phyloP scores from a whole-genome alignment of 2,329 filamentous ascomycete genomes.

The Colletotrichum cuscutae region DNA sequence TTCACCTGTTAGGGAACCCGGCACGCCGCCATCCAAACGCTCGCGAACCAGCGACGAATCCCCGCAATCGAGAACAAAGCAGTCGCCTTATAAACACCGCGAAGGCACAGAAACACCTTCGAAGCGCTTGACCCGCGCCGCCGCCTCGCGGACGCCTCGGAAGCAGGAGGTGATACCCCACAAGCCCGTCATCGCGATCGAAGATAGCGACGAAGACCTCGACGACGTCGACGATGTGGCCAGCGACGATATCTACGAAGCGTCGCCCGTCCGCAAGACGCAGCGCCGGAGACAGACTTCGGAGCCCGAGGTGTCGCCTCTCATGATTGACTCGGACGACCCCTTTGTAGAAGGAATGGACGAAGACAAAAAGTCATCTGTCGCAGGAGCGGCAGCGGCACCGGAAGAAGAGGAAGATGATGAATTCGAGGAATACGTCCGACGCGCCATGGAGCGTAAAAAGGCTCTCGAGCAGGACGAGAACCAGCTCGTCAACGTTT shows the following conservation, averaged over 20 bases:
- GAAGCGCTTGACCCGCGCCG: conserved; percentile 20
- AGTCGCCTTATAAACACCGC: conserved; percentile 8
- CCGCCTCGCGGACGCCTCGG: conserved; percentile 29
- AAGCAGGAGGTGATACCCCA: conserved; percentile 21
- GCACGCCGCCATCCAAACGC: conserved; percentile 52
- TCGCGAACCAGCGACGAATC: conserved; percentile 38
- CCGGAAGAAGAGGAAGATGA: conserved; percentile 48
- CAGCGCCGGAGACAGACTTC: background rate
- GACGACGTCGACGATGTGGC: conserved; percentile 14
- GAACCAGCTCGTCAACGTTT: conserved; percentile 43
- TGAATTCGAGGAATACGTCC: conserved; percentile 58
- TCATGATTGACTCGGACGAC: conserved; percentile 41
- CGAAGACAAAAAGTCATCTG: conserved; percentile 22
- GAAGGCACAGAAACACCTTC: conserved; percentile 24
- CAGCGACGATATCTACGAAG: conserved; percentile 31
- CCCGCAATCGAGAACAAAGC: conserved; percentile 21
- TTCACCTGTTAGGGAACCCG: conserved; percentile 39
- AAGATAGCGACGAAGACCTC: conserved; percentile 37
- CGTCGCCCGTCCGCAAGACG: conserved; percentile 31
- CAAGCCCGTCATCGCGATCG: conserved; percentile 37
- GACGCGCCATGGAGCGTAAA: conserved; percentile 51
- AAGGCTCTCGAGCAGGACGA: conserved; percentile 13
- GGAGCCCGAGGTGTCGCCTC: conserved; percentile 27
- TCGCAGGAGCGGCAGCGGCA: background rate
- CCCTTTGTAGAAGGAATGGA: conserved; percentile 20